Conservation (phyloP, 2,329 filamentous ascomycete species). For the Alternaria solani region DNA sequence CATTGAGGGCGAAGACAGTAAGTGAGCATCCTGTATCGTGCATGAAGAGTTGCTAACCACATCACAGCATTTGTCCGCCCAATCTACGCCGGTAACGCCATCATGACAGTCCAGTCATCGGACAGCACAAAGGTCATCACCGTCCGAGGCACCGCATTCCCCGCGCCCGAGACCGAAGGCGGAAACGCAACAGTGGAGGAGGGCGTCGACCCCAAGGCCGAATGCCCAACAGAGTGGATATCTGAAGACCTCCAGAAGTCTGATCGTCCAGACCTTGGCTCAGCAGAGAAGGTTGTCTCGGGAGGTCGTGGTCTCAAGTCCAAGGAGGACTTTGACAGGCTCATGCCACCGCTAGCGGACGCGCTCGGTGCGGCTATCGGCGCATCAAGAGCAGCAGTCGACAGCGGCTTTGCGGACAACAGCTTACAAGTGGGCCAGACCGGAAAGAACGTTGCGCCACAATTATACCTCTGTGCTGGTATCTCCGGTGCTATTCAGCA, state of each 20-base stretch:
- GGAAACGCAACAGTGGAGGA: constrained; percentile 81
- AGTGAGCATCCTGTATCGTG: constrained; percentile 35
- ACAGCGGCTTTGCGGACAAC: constrained; percentile 98
- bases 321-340: constrained; percentile 93
- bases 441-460: constrained; percentile 96
- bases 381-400: constrained; percentile 91
- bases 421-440: constrained; percentile 98
- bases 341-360: constrained; percentile 93
- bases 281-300: constrained; percentile 88
- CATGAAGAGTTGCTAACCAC: constrained; percentile 6
- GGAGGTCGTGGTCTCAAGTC: constrained; percentile 95
- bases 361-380: constrained; percentile 94
- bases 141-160: constrained; percentile 91
- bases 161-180: constrained; percentile 73
- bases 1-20: constrained; percentile 86
- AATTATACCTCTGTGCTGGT: constrained; percentile 93
- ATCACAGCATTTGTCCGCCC: constrained; percentile 81
- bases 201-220: constrained; percentile 81
- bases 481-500: constrained; percentile 98
- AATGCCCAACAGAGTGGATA: constrained; percentile 82
- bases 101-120: constrained; percentile 90
- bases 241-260: constrained; percentile 93
- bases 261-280: constrained; percentile 90
- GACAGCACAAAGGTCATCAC: constrained; percentile 90
- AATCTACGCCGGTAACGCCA: constrained; percentile 97